These are phyloP conservation scores for Rhodamnia rubescens DNA, from an alignment of 345 rosid species.

Conservation along the genomic window DNA sequence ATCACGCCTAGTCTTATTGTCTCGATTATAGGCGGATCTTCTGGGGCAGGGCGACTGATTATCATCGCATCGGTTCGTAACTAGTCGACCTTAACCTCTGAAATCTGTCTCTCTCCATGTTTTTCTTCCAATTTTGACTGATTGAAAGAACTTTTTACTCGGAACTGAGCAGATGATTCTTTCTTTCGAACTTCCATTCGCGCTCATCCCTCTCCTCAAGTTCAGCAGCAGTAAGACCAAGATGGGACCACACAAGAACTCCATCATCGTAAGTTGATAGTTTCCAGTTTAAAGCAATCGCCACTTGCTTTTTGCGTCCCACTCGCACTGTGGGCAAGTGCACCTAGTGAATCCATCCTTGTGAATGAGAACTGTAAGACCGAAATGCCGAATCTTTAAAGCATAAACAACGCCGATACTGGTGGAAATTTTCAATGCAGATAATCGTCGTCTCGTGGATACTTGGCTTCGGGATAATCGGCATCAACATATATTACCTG, in stretches of 20 bases:
- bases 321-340: not conserved
- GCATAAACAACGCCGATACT: not conserved
- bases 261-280: conserved; percentile 22
- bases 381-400: not conserved
- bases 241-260: conserved; percentile 72
- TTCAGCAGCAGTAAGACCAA: conserved; percentile 56
- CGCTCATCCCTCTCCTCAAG: conserved; percentile 65
- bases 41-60: conserved; percentile 50
- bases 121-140: not conserved
- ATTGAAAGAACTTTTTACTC: not conserved
- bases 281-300: not conserved
- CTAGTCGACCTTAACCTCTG: not conserved
- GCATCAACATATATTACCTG: conserved; percentile 53
- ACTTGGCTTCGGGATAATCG: conserved; percentile 37
- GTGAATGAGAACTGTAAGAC: not conserved
- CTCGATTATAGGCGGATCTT: conserved; percentile 44
- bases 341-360: not conserved
- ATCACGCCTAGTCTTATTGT: conserved; percentile 53
- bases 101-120: not conserved
- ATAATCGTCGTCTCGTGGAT: conserved; percentile 47
- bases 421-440: conserved; percentile 12
- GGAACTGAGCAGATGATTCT: conserved; percentile 43
- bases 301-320: not conserved
- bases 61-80: conserved; percentile 32
- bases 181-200: conserved; percentile 68